These are phyloP conservation scores for Calocera viscosa DNA, from an alignment of 768 basidiomycete genomes.

Conservation along the genomic window DNA sequence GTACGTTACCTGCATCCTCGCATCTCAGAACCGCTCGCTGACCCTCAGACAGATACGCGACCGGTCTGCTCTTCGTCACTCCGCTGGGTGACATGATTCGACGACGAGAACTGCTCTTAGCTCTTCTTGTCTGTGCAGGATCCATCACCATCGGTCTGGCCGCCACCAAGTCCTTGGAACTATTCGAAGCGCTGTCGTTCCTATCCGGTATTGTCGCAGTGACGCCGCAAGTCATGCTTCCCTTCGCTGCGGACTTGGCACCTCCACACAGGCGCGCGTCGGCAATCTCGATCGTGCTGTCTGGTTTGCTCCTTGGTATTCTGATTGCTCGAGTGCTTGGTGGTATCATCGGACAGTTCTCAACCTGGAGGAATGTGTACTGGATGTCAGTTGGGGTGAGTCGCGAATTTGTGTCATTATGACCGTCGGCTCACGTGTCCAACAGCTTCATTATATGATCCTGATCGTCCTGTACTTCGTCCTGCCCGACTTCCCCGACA, in stretches of 20 bases:
- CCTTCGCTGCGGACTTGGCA: slow-evolving; percentile 28
- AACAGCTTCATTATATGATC: slow-evolving; percentile 39
- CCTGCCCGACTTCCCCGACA: slow-evolving; percentile 76
- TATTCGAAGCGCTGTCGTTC: slow-evolving; percentile 57
- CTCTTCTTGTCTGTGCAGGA: slow-evolving; percentile 42
- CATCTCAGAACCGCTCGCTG: not conserved
- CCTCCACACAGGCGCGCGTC: slow-evolving; percentile 19
- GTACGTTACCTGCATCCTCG: not conserved
- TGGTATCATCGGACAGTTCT: slow-evolving; percentile 47
- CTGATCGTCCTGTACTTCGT: slow-evolving; percentile 46
- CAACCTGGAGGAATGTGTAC: slow-evolving; percentile 56
- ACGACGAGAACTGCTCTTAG: slow-evolving; percentile 54
- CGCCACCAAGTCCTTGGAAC: slow-evolving; percentile 43
- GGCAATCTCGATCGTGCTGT: slow-evolving; percentile 22
- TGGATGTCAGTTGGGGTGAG: slow-evolving; percentile 58
- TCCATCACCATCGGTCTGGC: slow-evolving; percentile 60
- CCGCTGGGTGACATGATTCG: slow-evolving; percentile 77
- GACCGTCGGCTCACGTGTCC: not conserved
- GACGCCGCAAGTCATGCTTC: slow-evolving; percentile 26
- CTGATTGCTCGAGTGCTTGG: slow-evolving; percentile 58
- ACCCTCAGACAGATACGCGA: slow-evolving; percentile 36
- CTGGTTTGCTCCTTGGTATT: slow-evolving; percentile 27
- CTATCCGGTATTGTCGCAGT: slow-evolving; percentile 60
- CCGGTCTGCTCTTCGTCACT: slow-evolving; percentile 59
- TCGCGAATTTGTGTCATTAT: slow-evolving; percentile 6